Evolutionary conservation across 1,139 yeast species (phyloP), one percentile per base, ranked within the genome.

Genomic region (Diutina ranongensis): DNA sequence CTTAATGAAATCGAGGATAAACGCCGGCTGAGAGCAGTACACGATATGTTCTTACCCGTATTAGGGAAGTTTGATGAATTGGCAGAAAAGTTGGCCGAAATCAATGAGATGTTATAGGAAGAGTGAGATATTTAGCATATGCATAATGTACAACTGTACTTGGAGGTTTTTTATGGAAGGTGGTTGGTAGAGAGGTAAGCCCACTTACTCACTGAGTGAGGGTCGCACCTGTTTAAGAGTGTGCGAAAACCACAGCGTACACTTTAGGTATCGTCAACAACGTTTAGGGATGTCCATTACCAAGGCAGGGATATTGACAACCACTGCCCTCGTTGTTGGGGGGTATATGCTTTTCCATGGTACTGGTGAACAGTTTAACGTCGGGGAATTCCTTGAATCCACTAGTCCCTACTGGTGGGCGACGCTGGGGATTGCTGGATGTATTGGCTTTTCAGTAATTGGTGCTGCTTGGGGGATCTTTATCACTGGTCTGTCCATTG

Each of bases 381-480:
- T 89, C 49, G 98, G 98, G 45, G 80, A 81, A 55, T 89, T 92
- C 60, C 74, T 94, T 53, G 78, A 81, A 55, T 71, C 83, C 33
- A 82, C 94, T 2, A 87, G 97, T 18, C 99, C 99, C 13, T 92
- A 92, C 61, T 78, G 92, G 81, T 94, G 98, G 98, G 97, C 97
- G 20, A 76, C 78, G 53, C 66, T 88, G 53, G 99, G 99, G 48
- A 87, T 94, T 53, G 83, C 84, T n/a, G 65, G 80, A 48, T 92
- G 98, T 65, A 88, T 94, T 56, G 97, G 98, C 13, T 74, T 94
- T 50, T 82, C 94, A 47, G 97, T 94, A 18, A 83, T 89, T 44
- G 99, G 98, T 41, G 98, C 98, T 18, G 98, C 98, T 12, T 92
- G 98, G 97, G 99, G 99, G 52, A 94, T 94, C 54, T 94, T 92